Percentiles rank a stretch among this genome's conserved stretches.
These are phyloP conservation scores for Aspergillus sp. DNA, from an alignment of 2,329 filamentous ascomycete genomes.

Conservation along the genomic window DNA sequence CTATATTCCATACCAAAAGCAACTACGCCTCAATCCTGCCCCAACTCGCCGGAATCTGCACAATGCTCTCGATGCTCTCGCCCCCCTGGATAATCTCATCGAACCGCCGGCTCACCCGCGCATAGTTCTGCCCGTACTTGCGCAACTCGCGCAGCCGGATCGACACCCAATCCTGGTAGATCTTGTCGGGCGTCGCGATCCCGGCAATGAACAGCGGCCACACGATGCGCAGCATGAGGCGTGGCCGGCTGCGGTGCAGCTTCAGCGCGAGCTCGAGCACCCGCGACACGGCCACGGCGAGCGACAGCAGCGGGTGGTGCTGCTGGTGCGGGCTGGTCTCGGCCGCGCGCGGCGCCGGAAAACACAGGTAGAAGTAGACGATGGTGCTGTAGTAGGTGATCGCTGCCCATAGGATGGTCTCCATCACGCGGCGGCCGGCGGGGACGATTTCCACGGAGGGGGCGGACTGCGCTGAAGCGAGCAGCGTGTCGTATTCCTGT, in stretches of 20 bases:
- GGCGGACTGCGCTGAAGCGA: slow-evolving; percentile 17
- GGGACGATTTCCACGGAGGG: slow-evolving; percentile 18
- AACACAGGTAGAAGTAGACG: slow-evolving; percentile 25
- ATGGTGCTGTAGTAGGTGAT: slow-evolving; percentile 24
- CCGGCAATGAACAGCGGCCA: slow-evolving; percentile 27
- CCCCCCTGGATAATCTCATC: slow-evolving; percentile 22
- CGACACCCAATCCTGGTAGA: slow-evolving; percentile 28
- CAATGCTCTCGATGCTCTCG: too few relatives aligned
- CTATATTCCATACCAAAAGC: too few relatives aligned
- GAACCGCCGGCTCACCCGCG: slow-evolving; percentile 19
- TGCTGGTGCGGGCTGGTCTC: slow-evolving; percentile 1
- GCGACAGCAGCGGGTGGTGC: slow-evolving; percentile 10
- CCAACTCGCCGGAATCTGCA: slow-evolving; percentile 5
- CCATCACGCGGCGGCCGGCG: slow-evolving; percentile 22
- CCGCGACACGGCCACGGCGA: slow-evolving; percentile 18
- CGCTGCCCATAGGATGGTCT: slow-evolving; percentile 24
- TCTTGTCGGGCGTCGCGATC: slow-evolving; percentile 24
- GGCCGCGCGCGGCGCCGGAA: slow-evolving; percentile 9
- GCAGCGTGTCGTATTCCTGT: slow-evolving; percentile 23
- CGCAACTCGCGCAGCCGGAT: slow-evolving; percentile 25
- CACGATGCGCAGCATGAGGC: slow-evolving; percentile 22
- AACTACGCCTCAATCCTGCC: too few relatives aligned
- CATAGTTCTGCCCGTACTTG: slow-evolving; percentile 24
- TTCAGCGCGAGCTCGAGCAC: slow-evolving; percentile 23
- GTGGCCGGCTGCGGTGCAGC: slow-evolving; percentile 22